Percentiles rank a stretch among this genome's conserved stretches.
Conservation (phyloP, 2,329 filamentous ascomycete species). For the Venturia oleaginea region DNA sequence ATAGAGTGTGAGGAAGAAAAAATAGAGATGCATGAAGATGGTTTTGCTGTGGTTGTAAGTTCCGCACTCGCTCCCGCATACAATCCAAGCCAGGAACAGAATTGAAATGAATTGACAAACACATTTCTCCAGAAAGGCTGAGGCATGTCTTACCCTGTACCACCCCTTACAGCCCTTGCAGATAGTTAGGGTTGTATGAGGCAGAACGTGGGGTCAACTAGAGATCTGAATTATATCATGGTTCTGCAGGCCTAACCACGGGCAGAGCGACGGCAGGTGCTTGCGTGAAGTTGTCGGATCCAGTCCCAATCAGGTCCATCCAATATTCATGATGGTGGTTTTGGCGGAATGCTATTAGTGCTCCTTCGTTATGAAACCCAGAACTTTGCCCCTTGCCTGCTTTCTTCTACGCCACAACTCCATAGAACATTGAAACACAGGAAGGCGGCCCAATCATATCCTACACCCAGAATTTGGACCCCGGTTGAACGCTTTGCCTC, state of each 20-base stretch:
- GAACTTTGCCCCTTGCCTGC: slow-evolving; percentile 4
- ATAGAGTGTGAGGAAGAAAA: not conserved
- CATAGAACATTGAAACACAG: slow-evolving; percentile 1
- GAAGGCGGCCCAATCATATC: not conserved
- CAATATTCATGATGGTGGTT: not conserved
- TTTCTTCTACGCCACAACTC: not conserved
- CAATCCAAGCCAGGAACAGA: not conserved
- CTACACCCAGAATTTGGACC: not conserved
- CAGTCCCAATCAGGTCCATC: not conserved
- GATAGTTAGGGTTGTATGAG: not conserved
- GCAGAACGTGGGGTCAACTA: slow-evolving; percentile 1
- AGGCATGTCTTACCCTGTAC: not conserved
- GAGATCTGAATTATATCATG: not conserved
- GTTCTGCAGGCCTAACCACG: not conserved
- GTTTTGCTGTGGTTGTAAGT: not conserved
- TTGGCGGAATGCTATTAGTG: not conserved
- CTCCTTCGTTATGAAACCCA: not conserved
- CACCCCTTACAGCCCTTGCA: slow-evolving; percentile 4
- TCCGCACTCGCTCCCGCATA: not conserved
- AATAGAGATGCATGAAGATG: not conserved
- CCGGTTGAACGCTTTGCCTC: not conserved
- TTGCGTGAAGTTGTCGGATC: not conserved
- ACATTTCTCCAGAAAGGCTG: not conserved
- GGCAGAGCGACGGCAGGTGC: not conserved
- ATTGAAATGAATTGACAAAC: not conserved